Base-by-base conservation (phyloP, 116 monocot genomes). In the Phalaenopsis hybrid region DNA sequence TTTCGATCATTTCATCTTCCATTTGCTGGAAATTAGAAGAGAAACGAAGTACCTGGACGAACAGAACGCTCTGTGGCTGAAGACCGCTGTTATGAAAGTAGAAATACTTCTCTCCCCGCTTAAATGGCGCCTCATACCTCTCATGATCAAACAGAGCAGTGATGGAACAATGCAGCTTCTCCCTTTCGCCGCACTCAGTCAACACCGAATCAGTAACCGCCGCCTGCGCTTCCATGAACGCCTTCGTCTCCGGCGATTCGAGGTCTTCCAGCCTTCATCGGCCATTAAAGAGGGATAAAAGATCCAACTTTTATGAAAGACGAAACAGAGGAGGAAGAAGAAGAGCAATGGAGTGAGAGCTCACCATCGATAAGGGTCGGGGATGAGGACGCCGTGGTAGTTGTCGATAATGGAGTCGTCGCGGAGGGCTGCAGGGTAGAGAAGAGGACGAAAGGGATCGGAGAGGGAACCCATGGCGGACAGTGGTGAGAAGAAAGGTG, bases 321-420 rank as follows among this genome's bases (percentile, higher is more conserved):
- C 25, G 5, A 21, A 28, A 11, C 3, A 18, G 23, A 15, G 55
- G 15, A 55, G 15, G 15, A 55, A 16, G 15, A 55, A 55, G 15
- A 55, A 55, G 15, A 55, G 15, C 25, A 69, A 63, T 72, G 72
- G 15, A 33, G 33, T 34, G 37, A 10, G 55, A 8, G 25, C 10
- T 31, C 9, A 94, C 96, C 97, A 99, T 52, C 93, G 89, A 79
- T 99, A 99, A 15, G 99, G 99, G 52, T 99, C 99, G 57, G 93
- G 61, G 78, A 99, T 83, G 55, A 16, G 73, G 68, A 91, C 88
- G 51, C 99, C 99, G 55, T 95, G 95, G 86, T 91, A 99, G 72
- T 83, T 74, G 73, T 99, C 95, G 58, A 88, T 87, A 83, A 95
- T 85, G 25, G 90, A 84, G 44, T 90, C 89, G 78, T 95, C 93